Evolutionary conservation across 176 grass and related monocot species (phyloP).

Genomic region (Carex littledalei): DNA sequence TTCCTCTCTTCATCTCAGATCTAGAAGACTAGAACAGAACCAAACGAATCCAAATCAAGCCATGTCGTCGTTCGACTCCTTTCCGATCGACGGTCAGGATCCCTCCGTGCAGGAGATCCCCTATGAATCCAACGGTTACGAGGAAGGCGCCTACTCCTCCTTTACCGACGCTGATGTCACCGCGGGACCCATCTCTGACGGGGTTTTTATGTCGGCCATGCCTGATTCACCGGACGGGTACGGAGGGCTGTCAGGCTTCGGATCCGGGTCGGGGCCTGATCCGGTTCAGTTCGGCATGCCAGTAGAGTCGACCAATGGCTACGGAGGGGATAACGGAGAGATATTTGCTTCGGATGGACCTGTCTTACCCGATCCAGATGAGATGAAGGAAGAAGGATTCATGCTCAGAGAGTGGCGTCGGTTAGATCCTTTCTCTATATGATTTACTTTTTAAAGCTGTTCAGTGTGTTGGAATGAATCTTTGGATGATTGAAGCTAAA

Average conservation of each 20-base stretch:
- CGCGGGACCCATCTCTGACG: neutral
- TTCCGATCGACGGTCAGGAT: slow-evolving; percentile 19
- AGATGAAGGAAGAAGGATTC: slow-evolving; percentile 55
- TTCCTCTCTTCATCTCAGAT: slow-evolving; percentile 16
- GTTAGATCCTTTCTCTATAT: slow-evolving; percentile 20
- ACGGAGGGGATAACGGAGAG: slow-evolving; percentile 26
- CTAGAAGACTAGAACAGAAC: neutral
- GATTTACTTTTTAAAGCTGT: neutral
- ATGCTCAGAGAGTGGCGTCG: slow-evolving; percentile 57
- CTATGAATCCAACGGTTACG: slow-evolving; percentile 22
- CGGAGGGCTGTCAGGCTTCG: slow-evolving; percentile 11
- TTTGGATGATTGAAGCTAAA: slow-evolving; percentile 1
- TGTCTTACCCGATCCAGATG: slow-evolving; percentile 47
- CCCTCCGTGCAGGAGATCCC: slow-evolving; percentile 14
- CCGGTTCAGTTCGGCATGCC: slow-evolving; percentile 27
- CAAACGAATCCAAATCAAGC: neutral
- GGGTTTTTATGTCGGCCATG: slow-evolving; percentile 19
- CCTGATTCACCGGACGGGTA: slow-evolving; percentile 26
- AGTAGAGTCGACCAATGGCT: slow-evolving; percentile 27
- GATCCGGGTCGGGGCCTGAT: slow-evolving; percentile 22
- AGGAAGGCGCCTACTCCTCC: neutral
- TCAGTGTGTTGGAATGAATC: neutral
- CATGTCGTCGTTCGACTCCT: slow-evolving; percentile 23
- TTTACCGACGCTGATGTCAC: neutral
- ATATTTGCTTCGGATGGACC: slow-evolving; percentile 31